Evolutionary conservation across 495 filamentous ascomycete species (phyloP).

Genomic region (Barbatosphaeria neglecta): DNA sequence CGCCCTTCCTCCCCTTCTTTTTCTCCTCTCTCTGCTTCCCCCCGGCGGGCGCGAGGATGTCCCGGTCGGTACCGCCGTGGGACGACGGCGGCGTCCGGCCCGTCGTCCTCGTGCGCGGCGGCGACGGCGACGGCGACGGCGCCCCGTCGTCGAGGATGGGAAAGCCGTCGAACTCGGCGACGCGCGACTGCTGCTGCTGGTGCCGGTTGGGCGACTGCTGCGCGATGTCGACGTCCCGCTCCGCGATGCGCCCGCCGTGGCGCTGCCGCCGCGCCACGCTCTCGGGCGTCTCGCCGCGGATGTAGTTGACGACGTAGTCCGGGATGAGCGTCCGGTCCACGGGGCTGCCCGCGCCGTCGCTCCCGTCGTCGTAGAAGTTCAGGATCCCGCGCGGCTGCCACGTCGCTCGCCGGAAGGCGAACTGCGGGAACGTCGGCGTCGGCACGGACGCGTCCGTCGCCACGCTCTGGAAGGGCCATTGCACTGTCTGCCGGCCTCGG

Average conservation of each 20-base stretch:
- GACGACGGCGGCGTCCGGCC: neutral
- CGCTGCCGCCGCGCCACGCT: constrained; percentile 25
- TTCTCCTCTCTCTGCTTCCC: neutral
- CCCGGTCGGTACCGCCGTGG: constrained; percentile 1
- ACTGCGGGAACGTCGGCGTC: constrained; percentile 3
- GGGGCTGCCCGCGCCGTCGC: constrained; percentile 7
- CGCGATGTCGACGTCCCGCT: constrained; percentile 18
- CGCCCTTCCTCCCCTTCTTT: constrained; percentile 7
- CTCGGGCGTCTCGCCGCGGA: constrained; percentile 31
- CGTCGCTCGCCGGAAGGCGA: constrained; percentile 8
- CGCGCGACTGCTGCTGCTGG: constrained; percentile 20
- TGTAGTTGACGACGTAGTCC: constrained; percentile 34
- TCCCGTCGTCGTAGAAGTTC: neutral
- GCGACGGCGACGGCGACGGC: constrained; percentile 1
- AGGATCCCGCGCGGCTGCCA: constrained; percentile 10
- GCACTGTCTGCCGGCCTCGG: constrained; percentile 10
- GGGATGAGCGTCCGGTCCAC: constrained; percentile 27
- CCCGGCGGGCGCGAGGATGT: constrained; percentile 2
- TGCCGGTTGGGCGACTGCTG: constrained; percentile 7
- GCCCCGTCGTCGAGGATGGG: too few relatives aligned
- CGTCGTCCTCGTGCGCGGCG: constrained; percentile 4
- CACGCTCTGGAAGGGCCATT: constrained; percentile 25
- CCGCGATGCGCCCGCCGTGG: constrained; percentile 20
- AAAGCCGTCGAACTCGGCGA: constrained; percentile 23
- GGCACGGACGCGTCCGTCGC: constrained; percentile 10